These are phyloP conservation scores for Trichoderma atroviride DNA, from an alignment of 2,329 filamentous ascomycete genomes.

Conservation along the genomic window DNA sequence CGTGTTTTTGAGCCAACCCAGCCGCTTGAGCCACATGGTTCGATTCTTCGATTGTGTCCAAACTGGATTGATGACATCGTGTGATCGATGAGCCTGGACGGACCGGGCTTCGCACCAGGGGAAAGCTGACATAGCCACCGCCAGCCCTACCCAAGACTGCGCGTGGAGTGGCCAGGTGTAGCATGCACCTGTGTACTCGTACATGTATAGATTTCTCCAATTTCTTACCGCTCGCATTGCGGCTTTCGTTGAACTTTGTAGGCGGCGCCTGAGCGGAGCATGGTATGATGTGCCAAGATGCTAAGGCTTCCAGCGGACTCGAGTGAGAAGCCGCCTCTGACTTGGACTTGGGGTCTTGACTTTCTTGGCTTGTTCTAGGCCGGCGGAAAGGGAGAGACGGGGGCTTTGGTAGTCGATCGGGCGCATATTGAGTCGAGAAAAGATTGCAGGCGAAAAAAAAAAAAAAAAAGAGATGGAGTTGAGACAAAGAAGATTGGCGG, in stretches of 20 bases:
- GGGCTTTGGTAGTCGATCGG: conserved; percentile 10
- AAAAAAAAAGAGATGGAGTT: not conserved
- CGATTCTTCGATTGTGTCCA: not conserved
- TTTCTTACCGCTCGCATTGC: not conserved
- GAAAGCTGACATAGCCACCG: conserved; percentile 6
- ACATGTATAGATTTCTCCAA: not conserved
- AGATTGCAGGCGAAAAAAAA: not conserved
- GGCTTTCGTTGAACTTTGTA: not conserved
- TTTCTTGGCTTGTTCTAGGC: conserved; percentile 4
- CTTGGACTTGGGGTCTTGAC: not conserved
- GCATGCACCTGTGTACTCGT: not conserved
- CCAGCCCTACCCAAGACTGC: not conserved
- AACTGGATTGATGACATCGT: conserved; percentile 1
- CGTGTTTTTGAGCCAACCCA: not conserved
- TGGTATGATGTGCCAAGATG: not conserved
- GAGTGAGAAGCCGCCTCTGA: not conserved
- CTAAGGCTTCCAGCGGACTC: not conserved
- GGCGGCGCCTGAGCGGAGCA: conserved; percentile 10
- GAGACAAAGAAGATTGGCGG: conserved; percentile 2
- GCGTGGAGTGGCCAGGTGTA: not conserved
- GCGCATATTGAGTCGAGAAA: not conserved
- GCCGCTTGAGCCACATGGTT: not conserved
- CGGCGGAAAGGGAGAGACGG: not conserved
- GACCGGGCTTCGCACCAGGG: conserved; percentile 15
- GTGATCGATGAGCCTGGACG: not conserved